These are phyloP conservation scores for Brassica carinata DNA, from an alignment of 345 rosid species.

Conservation along the genomic window DNA sequence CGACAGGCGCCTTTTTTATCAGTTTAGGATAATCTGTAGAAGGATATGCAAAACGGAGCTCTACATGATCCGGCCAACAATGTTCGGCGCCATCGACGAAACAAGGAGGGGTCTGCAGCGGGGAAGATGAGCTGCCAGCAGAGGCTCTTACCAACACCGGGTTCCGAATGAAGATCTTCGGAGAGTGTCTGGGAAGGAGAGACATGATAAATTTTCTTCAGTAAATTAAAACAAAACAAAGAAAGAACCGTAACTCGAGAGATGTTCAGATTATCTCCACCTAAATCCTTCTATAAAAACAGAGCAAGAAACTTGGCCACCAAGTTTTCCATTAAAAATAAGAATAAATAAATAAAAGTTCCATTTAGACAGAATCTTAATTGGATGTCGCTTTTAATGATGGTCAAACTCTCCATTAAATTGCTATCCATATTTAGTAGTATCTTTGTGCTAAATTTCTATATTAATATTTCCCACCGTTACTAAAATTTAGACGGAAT, in stretches of 20 bases:
- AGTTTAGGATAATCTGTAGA: too few species aligned
- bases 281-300: neutral
- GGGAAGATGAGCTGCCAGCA: neutral
- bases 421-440: too few species aligned
- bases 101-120: too few species aligned
- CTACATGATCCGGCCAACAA: too few species aligned
- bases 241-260: too few species aligned
- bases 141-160: neutral
- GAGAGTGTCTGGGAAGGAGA: neutral
- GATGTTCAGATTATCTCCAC: neutral
- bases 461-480: too few species aligned
- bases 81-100: too few species aligned
- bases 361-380: neutral
- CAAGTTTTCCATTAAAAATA: neutral
- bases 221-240: neutral
- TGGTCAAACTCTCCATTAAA: too few species aligned
- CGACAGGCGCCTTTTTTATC: neutral
- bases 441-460: too few species aligned
- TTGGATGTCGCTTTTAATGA: neutral
- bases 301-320: neutral
- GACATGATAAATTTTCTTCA: neutral
- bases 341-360: too few species aligned
- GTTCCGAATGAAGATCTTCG: neutral
- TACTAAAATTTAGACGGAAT: too few species aligned
- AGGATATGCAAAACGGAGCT: too few species aligned